Percentiles rank a stretch among this genome's conserved stretches.
These are phyloP conservation scores for Paramecium sonneborni DNA, from an alignment of 73 alveolate species.

Conservation along the genomic window DNA sequence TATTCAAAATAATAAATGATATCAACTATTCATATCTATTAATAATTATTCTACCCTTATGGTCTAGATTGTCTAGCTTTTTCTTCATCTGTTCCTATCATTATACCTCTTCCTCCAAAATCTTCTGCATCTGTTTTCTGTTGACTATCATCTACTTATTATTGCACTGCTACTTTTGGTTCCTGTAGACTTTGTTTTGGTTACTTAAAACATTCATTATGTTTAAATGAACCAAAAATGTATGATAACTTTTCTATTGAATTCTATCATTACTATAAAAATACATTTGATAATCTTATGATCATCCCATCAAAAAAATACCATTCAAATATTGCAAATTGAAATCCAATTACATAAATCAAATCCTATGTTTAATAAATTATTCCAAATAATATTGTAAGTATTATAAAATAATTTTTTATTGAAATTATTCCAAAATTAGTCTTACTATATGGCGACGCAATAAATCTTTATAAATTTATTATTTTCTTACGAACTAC, in stretches of 20 bases:
- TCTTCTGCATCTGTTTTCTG: no score
- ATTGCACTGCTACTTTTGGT: no score
- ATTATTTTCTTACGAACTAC: not conserved
- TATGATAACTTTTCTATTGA: not conserved
- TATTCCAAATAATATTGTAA: not conserved
- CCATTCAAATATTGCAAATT: not conserved
- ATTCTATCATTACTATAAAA: not conserved
- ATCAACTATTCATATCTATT: not conserved
- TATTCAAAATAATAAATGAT: not conserved
- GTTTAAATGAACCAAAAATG: not conserved
- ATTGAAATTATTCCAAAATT: not conserved
- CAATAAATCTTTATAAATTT: not conserved
- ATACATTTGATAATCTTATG: not conserved
- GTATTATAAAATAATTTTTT: not conserved
- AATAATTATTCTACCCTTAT: no score
- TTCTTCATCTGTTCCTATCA: no score
- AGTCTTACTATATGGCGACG: not conserved
- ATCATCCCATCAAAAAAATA: not conserved
- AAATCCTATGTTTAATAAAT: not conserved
- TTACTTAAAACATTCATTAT: not conserved
- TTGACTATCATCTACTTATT: no score
- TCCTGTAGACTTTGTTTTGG: not conserved
- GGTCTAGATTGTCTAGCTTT: no score
- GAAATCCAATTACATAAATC: not conserved
- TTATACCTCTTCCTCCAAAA: not conserved